Evolutionary conservation across 352 stramenopile genomes (phyloP), one percentile per base, ranked within the genome.

Genomic region (Globisporangium splendens): DNA sequence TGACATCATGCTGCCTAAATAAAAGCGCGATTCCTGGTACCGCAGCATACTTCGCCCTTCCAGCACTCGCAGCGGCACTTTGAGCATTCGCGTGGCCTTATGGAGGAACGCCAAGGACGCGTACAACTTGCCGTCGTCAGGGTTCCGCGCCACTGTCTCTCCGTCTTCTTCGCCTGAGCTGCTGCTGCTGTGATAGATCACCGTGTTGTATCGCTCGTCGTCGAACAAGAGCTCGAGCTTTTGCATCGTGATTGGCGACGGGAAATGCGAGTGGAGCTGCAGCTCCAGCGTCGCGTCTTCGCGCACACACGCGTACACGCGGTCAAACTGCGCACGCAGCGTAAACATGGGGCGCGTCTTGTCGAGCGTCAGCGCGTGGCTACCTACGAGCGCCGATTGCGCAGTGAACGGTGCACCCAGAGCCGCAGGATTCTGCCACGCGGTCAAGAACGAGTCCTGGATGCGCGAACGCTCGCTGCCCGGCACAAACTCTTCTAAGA

Each of bases 171-270:
- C 24, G 24, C 24, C 24, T 31, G 5, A 31, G 24, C 24, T 31
- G 31, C 62, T 31, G 31, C 62, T 53, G 21, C 50, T 61, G 51
- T 93, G 79, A 43, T 80, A 70, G 20, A 93, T 68, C 2, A 74
- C 61, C 2, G 77, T 74, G 50, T 84, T 86, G 68, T 93, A 93
- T 2, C 83, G 75, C 28, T 88, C 79, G 44, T 93, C 83, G 49
- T 69, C 89, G 62, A 93, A 93, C 11, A 85, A 54, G 54, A 93
- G 58, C 50, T 93, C 75, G 13, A 93, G 60, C 64, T 85, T 86
- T 4, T 70, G 46, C 50, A 91, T 73, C 39, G 73, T 80, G 41
- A 91, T 69, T 2, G 60, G 41, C 13, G 65, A 73, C 33, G 80
- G 77, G 48, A 93, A 89, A 51, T 79, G 66, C 12, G 78, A 89